Conservation (phyloP, 2,329 filamentous ascomycete genomes). For the Chaetomiaceae sp. region DNA sequence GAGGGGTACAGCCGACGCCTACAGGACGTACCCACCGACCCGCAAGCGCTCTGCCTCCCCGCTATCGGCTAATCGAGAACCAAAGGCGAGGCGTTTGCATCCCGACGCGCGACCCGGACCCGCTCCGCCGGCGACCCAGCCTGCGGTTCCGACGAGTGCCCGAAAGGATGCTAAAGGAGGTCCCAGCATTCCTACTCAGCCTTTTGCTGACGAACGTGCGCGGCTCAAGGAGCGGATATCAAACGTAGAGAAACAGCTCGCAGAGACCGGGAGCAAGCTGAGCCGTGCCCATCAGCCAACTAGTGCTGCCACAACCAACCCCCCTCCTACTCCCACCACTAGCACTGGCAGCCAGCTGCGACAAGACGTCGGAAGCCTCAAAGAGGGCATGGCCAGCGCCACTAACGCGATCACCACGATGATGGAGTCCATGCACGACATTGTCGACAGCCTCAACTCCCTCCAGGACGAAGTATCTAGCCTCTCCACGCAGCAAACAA, state of each 20-base stretch:
- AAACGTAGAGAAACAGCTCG: slow-evolving; percentile 11
- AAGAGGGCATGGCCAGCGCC: slow-evolving; percentile 6
- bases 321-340: not conserved
- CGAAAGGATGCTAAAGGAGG: not conserved
- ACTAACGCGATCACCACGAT: slow-evolving; percentile 13
- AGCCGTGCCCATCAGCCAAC: not conserved
- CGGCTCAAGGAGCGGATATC: slow-evolving; percentile 3
- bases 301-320: not conserved
- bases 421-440: slow-evolving; percentile 21
- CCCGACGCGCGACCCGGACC: not conserved
- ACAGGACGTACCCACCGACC: not conserved
- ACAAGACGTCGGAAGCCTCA: not conserved
- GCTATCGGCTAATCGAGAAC: not conserved
- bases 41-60: slow-evolving; percentile 20
- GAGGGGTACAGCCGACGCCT: not conserved
- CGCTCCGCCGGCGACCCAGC: not conserved
- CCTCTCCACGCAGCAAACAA: slow-evolving; percentile 4
- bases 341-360: not conserved
- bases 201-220: not conserved
- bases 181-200: not conserved
- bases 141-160: not conserved
- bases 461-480: slow-evolving; percentile 11
- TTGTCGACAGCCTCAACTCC: slow-evolving; percentile 14
- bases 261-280: slow-evolving; percentile 6
- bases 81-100: slow-evolving; percentile 6